Percentiles rank a stretch among this genome's conserved stretches.
These are phyloP conservation scores for Phellopilus nigrolimitatus DNA, from an alignment of 1,284 basidiomycete species.

Conservation along the genomic window DNA sequence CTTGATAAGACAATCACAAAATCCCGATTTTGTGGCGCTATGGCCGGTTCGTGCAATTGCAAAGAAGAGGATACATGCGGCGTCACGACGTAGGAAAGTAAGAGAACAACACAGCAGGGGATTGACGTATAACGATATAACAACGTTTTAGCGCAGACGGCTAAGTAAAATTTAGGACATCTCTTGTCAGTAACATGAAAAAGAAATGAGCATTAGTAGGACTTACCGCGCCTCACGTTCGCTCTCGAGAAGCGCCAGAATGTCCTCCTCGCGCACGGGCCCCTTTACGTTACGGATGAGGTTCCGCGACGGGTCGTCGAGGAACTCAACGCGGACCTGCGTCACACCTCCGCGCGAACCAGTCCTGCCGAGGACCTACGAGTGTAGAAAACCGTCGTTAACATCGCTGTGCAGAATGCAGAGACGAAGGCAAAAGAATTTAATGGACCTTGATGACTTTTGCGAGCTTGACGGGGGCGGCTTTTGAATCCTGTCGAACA, in stretches of 20 bases:
- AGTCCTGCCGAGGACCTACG: conserved; percentile 94
- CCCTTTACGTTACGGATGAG: conserved; percentile 99
- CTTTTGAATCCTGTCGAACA: conserved; percentile 59
- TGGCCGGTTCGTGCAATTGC: conserved; percentile 13
- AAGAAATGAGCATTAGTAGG: neutral
- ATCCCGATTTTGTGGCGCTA: conserved; percentile 9
- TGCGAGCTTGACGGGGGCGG: conserved; percentile 89
- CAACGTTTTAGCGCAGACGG: conserved; percentile 36
- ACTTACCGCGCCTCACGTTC: conserved; percentile 99
- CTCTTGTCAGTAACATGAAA: conserved; percentile 7
- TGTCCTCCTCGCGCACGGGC: conserved; percentile 94
- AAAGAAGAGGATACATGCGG: conserved; percentile 15
- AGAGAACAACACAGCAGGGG: conserved; percentile 1
- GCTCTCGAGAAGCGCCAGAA: conserved; percentile 95
- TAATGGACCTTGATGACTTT: conserved; percentile 85
- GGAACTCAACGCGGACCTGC: conserved; percentile 99
- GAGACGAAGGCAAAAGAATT: conserved; percentile 6
- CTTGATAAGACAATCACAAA: neutral
- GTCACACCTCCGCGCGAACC: conserved; percentile 99
- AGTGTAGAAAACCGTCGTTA: conserved; percentile 10
- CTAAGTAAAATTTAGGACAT: conserved; percentile 24
- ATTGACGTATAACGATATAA: conserved; percentile 2
- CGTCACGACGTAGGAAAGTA: conserved; percentile 6
- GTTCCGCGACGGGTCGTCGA: conserved; percentile 94
- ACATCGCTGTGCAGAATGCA: neutral